Base-by-base conservation (phyloP, 1,284 basidiomycete species). In the Baeospora myosura region DNA sequence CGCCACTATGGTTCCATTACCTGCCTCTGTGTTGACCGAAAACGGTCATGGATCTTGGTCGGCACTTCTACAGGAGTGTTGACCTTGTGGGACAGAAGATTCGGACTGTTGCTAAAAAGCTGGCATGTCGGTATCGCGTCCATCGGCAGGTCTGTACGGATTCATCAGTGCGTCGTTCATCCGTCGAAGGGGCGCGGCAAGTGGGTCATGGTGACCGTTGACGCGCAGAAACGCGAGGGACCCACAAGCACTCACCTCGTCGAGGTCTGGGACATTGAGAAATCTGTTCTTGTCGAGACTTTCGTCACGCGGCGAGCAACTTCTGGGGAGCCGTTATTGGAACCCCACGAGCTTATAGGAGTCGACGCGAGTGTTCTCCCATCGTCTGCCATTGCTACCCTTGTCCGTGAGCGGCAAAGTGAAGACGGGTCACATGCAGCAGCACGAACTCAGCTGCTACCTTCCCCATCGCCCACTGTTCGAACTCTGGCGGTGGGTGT, bases 21-120 rank as follows among this genome's bases (percentile, higher is more conserved):
- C 0, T 79, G 81, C 37, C 61, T 96, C 40, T 95, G 89, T 51
- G 61, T 91, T 25, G 90, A 94, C 55, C 76, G 78, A 20, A 86
- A 85, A 51, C 76, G 77, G 20, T 76, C 86, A 3, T 98, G 95
- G 95, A 68, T 93, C 25, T 69, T 95, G 4, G 80, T 88, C 22
- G 94, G 91, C 1, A 95, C 94, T 0, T 78, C 85, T 2, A 77
- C 76, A 1, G 95, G 95, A 3, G 75, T 83, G 6, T 65, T 98
- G 5, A 81, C 83, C 2, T 71, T 98, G 1, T 98, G 94, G 93
- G 95, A 98, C 63, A 75, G 93, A 39, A 81, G 95, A 2, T 98
- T 98, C 51, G 90, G 91, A 0, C 66, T 98, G n/a, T 65, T 88
- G 4, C 67, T 98, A 52, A 85, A 86, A 57, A 87, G 80, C 38